Conservation (phyloP, 2,329 filamentous ascomycete species). For the Ophiostoma perfectum region DNA sequence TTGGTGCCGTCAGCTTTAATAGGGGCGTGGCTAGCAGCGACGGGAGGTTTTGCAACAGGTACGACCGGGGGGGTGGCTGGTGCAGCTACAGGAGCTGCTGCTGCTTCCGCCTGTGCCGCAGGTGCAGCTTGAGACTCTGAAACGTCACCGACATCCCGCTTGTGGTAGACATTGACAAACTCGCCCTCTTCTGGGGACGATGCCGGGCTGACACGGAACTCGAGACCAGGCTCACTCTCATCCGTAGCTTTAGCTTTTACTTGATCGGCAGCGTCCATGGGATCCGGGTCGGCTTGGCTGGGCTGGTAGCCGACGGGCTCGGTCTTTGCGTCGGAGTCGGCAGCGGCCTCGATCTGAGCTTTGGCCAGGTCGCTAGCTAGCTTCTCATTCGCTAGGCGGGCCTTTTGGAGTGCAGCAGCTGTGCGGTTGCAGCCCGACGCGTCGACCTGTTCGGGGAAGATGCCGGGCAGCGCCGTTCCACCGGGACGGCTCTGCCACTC, state of each 20-base stretch:
- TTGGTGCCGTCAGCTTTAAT: slow-evolving; percentile 35
- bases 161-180: slow-evolving; percentile 20
- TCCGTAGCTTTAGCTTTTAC: neutral
- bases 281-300: neutral
- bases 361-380: slow-evolving; percentile 35
- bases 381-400: slow-evolving; percentile 23
- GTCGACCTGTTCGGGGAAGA: slow-evolving; percentile 76
- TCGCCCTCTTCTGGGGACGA: neutral
- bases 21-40: slow-evolving; percentile 26
- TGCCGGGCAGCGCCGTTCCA: slow-evolving; percentile 64
- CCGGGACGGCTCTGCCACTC: slow-evolving; percentile 59
- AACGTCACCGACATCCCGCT: slow-evolving; percentile 6
- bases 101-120: neutral
- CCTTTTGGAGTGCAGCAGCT: slow-evolving; percentile 33
- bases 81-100: neutral
- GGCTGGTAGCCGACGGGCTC: slow-evolving; percentile 33
- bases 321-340: slow-evolving; percentile 22
- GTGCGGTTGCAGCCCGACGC: slow-evolving; percentile 69
- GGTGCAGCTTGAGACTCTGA: neutral
- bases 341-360: slow-evolving; percentile 31
- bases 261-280: neutral
- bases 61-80: neutral
- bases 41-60: neutral
- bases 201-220: neutral
- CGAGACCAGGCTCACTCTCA: neutral